Base-by-base conservation (phyloP, 345 rosid genomes). In the Eucalyptus erythrocorys region DNA sequence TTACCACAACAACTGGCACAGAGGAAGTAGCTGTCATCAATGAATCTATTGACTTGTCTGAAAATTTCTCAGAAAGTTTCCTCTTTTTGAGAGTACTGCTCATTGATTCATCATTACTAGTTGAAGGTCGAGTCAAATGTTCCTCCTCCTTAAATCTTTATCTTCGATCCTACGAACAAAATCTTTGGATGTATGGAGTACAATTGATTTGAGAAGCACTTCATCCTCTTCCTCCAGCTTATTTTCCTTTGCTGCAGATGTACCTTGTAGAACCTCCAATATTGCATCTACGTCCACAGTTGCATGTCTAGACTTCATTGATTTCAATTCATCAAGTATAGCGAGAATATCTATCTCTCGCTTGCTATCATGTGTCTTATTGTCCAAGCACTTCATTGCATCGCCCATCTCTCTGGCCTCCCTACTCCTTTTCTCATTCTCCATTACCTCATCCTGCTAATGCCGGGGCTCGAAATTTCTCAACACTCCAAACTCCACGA, bases 391-490 rank as follows among this genome's bases (percentile, higher is more conserved):
- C 89, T 94, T 98, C 99, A 98, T 98, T 0, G 97, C 98, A 90
- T 95, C 97, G 10, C 99, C 99, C 96, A 94, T 93, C 93, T 95
- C 98, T 80, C 97, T 96, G 4, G 95, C 95, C 43, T 91, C 95
- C 89, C 98, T 91, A 89, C 93, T 96, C 90, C 34, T 92, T 34
- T 90, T 95, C 89, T 91, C 93, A 80, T 90, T 91, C 47, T 97
- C 97, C 17, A 87, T 88, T 87, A 94, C 97, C 97, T 95, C 99
- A 88, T 98, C 99, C 90, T 92, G 97, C 1, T 95, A 95, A 80
- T 94, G 96, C 99, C 98, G 93, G 30, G 99, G 99, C 89, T 96
- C 99, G 24, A 93, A 98, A 91, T 98, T 97, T 49, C 99, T 90
- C 1, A 92, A 90, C 0, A 95, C 98, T 16, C 99, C 99, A 5